Evolutionary conservation across 2,329 filamentous ascomycete genomes (phyloP), one percentile per base, ranked within the genome.

Genomic region (Trichoderma sp.): DNA sequence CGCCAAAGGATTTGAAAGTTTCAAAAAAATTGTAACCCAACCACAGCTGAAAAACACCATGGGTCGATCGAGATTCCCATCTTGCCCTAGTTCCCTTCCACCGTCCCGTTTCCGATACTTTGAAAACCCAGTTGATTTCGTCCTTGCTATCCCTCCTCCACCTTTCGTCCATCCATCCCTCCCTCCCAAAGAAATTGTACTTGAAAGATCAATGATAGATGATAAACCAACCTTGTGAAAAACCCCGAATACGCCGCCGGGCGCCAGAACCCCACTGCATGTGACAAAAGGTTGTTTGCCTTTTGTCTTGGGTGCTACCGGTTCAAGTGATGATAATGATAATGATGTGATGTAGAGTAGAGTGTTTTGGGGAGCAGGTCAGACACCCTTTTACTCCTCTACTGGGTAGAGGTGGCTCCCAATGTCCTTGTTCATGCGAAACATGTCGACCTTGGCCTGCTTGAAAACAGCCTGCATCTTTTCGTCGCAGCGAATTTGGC

Each of bases 361-460:
- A 36, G 32, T 15, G 58, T 5, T 43, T 57, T 61, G 7, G 39
- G 39, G 34, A 53, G 8, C 15, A 8, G 39, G 7, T 8, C 9
- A 7, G 34, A 30, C 2, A 6, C 39, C 39, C 43, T 2, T 26
- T 65, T 80, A 79, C 71, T 81, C 90, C 80, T 96, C 94, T 62
- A 93, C 87, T 3, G 92, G 93, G 79, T 97, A 98, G 50, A 98
- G 86, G 78, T 98, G 95, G 79, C 92, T 91, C 74, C 93, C 94
- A 12, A 98, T 89, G 17, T 97, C 89, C 85, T 98, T 98, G 85
- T 97, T 98, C 95, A 99, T 98, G 76, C 94, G 95, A 82, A 99
- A 99, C 96, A 99, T 99, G 82, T 98, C 94, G 64, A 99, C 92
- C 78, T 89, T 93, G 77, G 94, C 90, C 78, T 92, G 88, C 81